These are phyloP conservation scores for Apostasia shenzhenica DNA, from an alignment of 106 monocot genomes.

Conservation along the genomic window DNA sequence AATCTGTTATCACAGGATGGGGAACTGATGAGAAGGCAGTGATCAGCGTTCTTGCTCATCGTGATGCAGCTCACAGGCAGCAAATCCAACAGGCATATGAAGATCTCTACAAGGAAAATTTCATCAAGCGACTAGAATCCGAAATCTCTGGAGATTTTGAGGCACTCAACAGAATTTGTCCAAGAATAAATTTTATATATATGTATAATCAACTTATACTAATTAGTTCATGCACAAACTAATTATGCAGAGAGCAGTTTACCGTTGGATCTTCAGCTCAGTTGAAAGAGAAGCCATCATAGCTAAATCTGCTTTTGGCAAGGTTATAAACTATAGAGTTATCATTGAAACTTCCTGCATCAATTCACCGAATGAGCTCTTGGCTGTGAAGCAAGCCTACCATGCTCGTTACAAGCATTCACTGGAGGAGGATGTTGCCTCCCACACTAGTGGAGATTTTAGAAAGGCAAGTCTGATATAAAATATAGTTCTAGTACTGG, in stretches of 20 bases:
- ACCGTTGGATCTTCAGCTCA: slow-evolving; percentile 78
- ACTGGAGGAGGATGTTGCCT: slow-evolving; percentile 66
- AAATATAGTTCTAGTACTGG: too few relatives aligned
- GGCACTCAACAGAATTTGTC: slow-evolving; percentile 12
- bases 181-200: neutral
- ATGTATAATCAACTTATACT: neutral
- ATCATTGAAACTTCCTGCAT: slow-evolving; percentile 53
- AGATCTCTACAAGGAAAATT: slow-evolving; percentile 61
- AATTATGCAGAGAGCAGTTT: slow-evolving; percentile 64
- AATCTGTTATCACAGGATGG: slow-evolving; percentile 42
- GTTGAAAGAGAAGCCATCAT: slow-evolving; percentile 68
- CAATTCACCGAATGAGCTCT: slow-evolving; percentile 43
- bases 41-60: slow-evolving; percentile 57
- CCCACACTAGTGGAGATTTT: slow-evolving; percentile 29
- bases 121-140: slow-evolving; percentile 78
- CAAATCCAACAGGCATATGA: slow-evolving; percentile 59
- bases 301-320: slow-evolving; percentile 44
- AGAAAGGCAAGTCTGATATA: slow-evolving; percentile 20
- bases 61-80: slow-evolving; percentile 68
- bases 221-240: neutral
- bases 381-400: slow-evolving; percentile 53
- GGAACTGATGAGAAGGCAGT: slow-evolving; percentile 88
- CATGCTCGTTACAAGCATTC: slow-evolving; percentile 45
- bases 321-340: slow-evolving; percentile 28
- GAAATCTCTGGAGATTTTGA: slow-evolving; percentile 84